Percentiles rank a stretch among this genome's conserved stretches.
These are phyloP conservation scores for Paxillus ammoniavirescens DNA, from an alignment of 768 basidiomycete species.

Conservation along the genomic window DNA sequence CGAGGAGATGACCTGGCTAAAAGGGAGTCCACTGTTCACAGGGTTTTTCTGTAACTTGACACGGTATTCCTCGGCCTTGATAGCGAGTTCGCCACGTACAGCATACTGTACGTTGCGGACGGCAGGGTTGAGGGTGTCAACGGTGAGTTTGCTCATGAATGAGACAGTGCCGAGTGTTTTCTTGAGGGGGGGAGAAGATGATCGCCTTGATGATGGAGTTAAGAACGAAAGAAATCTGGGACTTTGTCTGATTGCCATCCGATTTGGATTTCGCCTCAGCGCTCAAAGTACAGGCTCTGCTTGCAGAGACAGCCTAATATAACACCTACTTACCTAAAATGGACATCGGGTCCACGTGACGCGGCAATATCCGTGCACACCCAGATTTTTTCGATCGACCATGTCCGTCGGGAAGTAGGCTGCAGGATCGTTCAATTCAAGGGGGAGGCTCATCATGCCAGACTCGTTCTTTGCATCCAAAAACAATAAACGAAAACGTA, in stretches of 20 bases:
- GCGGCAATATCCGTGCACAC: constrained; percentile 12
- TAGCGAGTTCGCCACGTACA: constrained; percentile 94
- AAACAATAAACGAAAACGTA: constrained; percentile 61
- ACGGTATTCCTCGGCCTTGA: constrained; percentile 85
- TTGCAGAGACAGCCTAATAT: too few relatives aligned
- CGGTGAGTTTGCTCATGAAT: constrained; percentile 58
- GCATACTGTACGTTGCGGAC: constrained; percentile 92
- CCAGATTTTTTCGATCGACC: constrained; percentile 21
- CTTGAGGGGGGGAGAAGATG: neutral
- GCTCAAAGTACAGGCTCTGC: too few relatives aligned
- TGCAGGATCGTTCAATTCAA: neutral
- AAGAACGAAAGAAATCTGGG: constrained; percentile 6
- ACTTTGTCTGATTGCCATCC: constrained; percentile 10
- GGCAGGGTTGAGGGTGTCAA: constrained; percentile 77
- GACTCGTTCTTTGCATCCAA: constrained; percentile 80
- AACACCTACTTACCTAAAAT: too few relatives aligned
- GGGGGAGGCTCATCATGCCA: constrained; percentile 49
- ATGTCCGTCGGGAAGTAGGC: neutral
- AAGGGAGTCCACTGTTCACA: constrained; percentile 60
- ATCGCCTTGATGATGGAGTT: neutral
- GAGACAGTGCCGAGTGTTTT: constrained; percentile 4
- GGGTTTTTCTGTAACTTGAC: constrained; percentile 59
- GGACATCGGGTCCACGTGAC: constrained; percentile 8
- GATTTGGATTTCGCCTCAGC: neutral
- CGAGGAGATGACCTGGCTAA: constrained; percentile 85